These are phyloP conservation scores for Capronia coronata DNA, from an alignment of 2,329 filamentous ascomycete genomes.

Conservation along the genomic window DNA sequence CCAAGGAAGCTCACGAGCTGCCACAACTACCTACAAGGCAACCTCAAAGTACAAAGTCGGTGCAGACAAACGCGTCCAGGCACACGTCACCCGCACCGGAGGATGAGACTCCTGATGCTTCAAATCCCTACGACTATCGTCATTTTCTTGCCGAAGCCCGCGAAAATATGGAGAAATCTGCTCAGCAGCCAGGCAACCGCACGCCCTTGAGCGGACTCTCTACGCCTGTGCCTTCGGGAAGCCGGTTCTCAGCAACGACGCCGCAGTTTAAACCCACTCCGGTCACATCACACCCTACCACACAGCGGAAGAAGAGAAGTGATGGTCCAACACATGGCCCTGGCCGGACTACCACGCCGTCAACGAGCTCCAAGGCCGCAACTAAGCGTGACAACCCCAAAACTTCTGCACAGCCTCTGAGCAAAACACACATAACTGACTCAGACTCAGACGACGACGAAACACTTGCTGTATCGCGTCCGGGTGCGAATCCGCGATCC, in stretches of 20 bases:
- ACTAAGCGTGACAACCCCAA: constrained; percentile 15
- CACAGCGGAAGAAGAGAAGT: constrained; percentile 8
- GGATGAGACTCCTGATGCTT: constrained; percentile 40
- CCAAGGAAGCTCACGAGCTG: constrained; percentile 14
- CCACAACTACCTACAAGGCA: constrained; percentile 13
- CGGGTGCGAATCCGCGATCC: constrained; percentile 1
- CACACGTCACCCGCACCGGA: constrained; percentile 30
- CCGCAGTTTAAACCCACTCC: constrained; percentile 33
- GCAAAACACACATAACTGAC: constrained; percentile 21
- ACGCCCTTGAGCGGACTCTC: constrained; percentile 34
- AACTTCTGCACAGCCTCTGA: constrained; percentile 9
- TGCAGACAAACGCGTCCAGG: constrained; percentile 28
- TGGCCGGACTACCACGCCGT: not conserved
- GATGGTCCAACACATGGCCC: not conserved
- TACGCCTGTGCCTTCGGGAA: constrained; percentile 32
- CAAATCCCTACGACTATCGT: constrained; percentile 45
- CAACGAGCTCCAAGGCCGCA: constrained; percentile 4
- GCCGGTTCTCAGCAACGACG: constrained; percentile 30
- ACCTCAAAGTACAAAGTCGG: constrained; percentile 17
- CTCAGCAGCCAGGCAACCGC: constrained; percentile 15
- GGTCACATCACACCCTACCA: constrained; percentile 28
- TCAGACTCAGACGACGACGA: constrained; percentile 21
- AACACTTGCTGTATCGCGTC: not conserved
- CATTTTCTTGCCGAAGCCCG: constrained; percentile 43
- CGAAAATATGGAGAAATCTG: constrained; percentile 32